A percentile compares a stretch with the other conserved stretches of the same genome.
Conservation (phyloP, 2,329 filamentous ascomycete species). For the Blastomyces gilchristii region DNA sequence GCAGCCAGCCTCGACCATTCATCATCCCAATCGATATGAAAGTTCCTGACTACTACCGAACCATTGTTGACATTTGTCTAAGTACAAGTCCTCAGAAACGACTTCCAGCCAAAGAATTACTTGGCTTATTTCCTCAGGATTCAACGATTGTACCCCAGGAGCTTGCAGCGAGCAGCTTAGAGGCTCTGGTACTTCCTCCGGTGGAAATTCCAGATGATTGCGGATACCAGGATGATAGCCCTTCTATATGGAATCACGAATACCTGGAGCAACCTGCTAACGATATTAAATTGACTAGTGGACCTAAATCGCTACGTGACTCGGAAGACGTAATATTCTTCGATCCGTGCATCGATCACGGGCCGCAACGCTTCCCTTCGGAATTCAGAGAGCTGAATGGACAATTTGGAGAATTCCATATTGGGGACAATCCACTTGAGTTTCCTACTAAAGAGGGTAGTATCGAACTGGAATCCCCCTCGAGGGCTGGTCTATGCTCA, state of each 20-base stretch:
- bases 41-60: conserved; percentile 69
- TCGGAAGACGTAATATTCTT: conserved; percentile 9
- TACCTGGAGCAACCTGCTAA: conserved; percentile 12
- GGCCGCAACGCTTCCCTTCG: not conserved
- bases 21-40: conserved; percentile 42
- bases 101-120: conserved; percentile 60
- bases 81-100: conserved; percentile 62
- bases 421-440: not conserved
- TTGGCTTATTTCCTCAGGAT: conserved; percentile 54
- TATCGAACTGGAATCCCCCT: conserved; percentile 16
- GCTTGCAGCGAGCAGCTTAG: not conserved
- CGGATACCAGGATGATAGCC: conserved; percentile 12
- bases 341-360: not conserved
- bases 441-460: conserved; percentile 12
- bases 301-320: conserved; percentile 12
- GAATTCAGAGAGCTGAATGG: not conserved
- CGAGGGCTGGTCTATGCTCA: conserved; percentile 7
- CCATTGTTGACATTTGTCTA: conserved; percentile 66
- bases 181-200: not conserved
- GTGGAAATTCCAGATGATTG: conserved; percentile 12
- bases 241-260: conserved; percentile 5
- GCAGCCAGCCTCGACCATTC: conserved; percentile 63
- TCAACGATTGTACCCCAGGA: not conserved
- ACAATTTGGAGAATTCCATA: not conserved
- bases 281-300: conserved; percentile 8